These are phyloP conservation scores for Tilletia setariae DNA, from an alignment of 1,284 basidiomycete species.

Conservation along the genomic window DNA sequence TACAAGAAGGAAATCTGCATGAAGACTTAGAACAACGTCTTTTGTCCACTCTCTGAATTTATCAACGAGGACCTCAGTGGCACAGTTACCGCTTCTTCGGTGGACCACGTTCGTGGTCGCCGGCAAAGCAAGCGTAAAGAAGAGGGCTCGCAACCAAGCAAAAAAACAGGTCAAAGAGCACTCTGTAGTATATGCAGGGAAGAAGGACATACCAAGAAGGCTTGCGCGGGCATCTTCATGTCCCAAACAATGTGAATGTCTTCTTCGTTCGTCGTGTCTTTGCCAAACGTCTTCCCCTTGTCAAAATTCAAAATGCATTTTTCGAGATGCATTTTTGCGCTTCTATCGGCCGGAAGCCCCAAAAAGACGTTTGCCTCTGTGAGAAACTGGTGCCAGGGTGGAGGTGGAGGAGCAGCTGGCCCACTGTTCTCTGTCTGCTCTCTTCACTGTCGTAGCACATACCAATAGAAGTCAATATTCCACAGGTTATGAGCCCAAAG, in stretches of 20 bases:
- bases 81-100: neutral
- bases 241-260: too few species aligned
- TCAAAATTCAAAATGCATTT: too few species aligned
- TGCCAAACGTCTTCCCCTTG: too few species aligned
- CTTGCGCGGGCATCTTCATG: too few species aligned
- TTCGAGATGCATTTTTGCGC: too few species aligned
- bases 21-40: neutral
- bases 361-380: too few species aligned
- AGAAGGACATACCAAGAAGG: neutral
- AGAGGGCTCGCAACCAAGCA: neutral
- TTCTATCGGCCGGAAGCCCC: too few species aligned
- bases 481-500: conserved; percentile 7
- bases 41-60: neutral
- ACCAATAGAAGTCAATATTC: conserved; percentile 1
- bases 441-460: neutral
- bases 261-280: too few species aligned
- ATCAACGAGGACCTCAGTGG: neutral
- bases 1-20: neutral
- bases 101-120: neutral
- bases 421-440: neutral
- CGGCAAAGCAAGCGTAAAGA: neutral
- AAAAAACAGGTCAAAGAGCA: neutral
- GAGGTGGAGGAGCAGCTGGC: conserved; percentile 11
- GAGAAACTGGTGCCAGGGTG: conserved; percentile 3
- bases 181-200: neutral